Conservation (phyloP, 768 basidiomycete species). For the Lactarius pseudohatsudake region DNA sequence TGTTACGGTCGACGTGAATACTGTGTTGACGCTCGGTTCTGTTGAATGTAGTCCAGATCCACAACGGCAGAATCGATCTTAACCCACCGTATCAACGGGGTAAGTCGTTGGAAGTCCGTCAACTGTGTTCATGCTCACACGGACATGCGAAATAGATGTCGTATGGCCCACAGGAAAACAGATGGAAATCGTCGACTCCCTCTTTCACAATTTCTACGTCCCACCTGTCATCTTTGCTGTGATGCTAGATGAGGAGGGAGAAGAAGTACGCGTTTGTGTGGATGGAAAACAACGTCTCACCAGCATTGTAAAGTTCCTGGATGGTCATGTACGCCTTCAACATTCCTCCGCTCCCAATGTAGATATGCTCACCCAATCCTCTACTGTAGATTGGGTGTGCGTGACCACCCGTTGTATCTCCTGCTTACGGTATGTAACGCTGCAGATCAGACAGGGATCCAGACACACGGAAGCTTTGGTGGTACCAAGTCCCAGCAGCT, state of each 20-base stretch:
- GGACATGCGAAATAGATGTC: conserved; percentile 48
- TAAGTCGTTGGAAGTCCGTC: conserved; percentile 32
- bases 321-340: conserved; percentile 39
- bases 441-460: conserved; percentile 52
- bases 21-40: background rate
- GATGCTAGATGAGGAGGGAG: conserved; percentile 40
- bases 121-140: background rate
- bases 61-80: conserved; percentile 68
- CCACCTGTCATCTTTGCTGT: conserved; percentile 52
- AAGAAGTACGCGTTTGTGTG: conserved; percentile 46
- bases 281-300: conserved; percentile 57
- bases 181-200: conserved; percentile 50
- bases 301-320: conserved; percentile 46
- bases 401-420: conserved; percentile 29
- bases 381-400: conserved; percentile 52
- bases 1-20: background rate
- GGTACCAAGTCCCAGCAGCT: conserved; percentile 53
- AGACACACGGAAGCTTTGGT: conserved; percentile 60
- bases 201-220: conserved; percentile 54
- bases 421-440: conserved; percentile 32
- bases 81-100: conserved; percentile 75
- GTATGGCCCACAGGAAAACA: conserved; percentile 77
- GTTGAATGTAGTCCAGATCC: conserved; percentile 54
- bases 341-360: background rate
- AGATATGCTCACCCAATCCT: conserved; percentile 4